Evolutionary conservation across 139 green algal species (phyloP), one percentile per base, ranked within the genome.

Genomic region (Choricystis sp.): DNA sequence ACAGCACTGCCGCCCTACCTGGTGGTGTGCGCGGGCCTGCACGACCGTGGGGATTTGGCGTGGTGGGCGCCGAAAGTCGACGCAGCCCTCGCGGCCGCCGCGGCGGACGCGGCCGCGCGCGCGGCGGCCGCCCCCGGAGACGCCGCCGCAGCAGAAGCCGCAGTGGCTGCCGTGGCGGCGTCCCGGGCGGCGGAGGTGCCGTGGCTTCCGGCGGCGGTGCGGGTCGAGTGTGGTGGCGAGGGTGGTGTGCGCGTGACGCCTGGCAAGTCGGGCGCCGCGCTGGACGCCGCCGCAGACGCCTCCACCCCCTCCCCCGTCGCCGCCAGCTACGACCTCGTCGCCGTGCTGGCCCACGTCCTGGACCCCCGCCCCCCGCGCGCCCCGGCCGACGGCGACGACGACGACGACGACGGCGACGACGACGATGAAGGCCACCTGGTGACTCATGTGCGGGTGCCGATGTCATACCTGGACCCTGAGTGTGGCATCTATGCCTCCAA

Each of bases 281-380:
- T 70, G 52, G 29, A 82, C 26, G 52, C 28, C 22, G 59, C 23
- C 40, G 29, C 23, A 26, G 48, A 14, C 14, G 5, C n/a, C 72
- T 5, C 66, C 56, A 1, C 61, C 70, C 2, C 56, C 49, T 58
- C 26, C 40, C 40, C 48, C 30, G 26, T 30, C n/a, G n/a, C 66
- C 22, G 71, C 66, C 1, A 62, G 79, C 59, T 94, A 92, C 58
- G 77, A 87, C 68, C 81, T 95, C 60, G 84, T 77, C 1, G 81
- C 74, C 2, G 60, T 91, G 59, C 68, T 95, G 22, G 74, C 74
- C 24, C 77, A 86, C 63, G 67, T 95, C 22, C 48, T 64, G 3
- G 40, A 52, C 40, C 9, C 9, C 40, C 9, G 40, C 9, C 16
- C 40, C 40, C 9, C 40, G 9, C 9, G 40, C 40, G 40, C 40